These are phyloP conservation scores for Rhizophagus clarus DNA, from an alignment of 192 early-diverging fungal species.

Conservation along the genomic window DNA sequence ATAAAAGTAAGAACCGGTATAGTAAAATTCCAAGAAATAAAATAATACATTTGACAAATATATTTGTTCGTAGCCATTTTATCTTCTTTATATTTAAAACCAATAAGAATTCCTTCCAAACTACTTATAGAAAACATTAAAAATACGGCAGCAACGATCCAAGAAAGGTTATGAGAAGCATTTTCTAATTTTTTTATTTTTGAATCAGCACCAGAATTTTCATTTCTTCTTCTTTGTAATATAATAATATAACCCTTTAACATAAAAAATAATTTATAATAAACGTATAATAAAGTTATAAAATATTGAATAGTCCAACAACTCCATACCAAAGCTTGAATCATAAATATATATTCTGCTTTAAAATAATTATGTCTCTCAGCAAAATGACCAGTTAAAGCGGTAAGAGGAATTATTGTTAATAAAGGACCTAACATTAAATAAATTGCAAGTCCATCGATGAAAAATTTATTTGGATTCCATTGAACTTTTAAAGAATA, in stretches of 20 bases:
- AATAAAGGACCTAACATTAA: not conserved
- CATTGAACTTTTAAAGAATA: not conserved
- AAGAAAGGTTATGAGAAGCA: not conserved
- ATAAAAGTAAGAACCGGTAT: not conserved
- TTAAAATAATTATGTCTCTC: not conserved
- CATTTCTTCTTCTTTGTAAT: not conserved
- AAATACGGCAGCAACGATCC: not conserved
- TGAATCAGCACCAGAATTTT: not conserved
- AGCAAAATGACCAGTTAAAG: not conserved
- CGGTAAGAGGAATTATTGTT: not conserved
- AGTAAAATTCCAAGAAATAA: not conserved
- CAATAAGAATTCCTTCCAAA: not conserved
- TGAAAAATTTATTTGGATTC: not conserved
- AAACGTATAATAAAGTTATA: not conserved
- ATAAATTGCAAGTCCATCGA: not conserved
- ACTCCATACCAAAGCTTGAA: not conserved
- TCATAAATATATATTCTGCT: not conserved
- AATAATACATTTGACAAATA: not conserved
- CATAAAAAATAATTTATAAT: not conserved
- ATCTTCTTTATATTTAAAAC: not conserved
- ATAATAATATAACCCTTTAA: not conserved
- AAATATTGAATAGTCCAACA: not conserved
- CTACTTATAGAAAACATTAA: not conserved
- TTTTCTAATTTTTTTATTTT: not conserved
- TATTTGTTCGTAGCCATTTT: not conserved